Conservation (phyloP, 345 rosid genomes). For the Salix dunnii region DNA sequence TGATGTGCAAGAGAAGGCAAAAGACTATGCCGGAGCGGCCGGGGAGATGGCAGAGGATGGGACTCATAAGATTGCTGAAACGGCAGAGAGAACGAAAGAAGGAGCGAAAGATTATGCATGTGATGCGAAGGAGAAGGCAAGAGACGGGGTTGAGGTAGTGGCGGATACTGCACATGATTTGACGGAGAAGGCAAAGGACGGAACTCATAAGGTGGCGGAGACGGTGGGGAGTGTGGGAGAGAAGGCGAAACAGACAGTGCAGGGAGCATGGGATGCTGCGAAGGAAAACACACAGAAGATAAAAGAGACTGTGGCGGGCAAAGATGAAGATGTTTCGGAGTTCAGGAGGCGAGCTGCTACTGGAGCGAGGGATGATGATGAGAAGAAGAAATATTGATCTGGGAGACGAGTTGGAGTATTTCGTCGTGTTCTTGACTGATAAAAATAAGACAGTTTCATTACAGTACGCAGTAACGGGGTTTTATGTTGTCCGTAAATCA, state of each 20-base stretch:
- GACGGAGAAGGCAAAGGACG: conserved; percentile 23
- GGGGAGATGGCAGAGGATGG: conserved; percentile 25
- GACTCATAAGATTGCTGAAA: conserved; percentile 25
- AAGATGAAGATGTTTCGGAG: conserved; percentile 20
- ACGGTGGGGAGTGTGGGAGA: conserved; percentile 25
- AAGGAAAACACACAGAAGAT: conserved; percentile 38
- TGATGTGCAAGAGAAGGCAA: conserved; percentile 18
- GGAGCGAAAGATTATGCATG: conserved; percentile 9
- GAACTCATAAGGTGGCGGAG: not conserved
- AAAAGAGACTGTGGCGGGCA: conserved; percentile 41
- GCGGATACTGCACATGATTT: conserved; percentile 5
- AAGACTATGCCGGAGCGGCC: not conserved
- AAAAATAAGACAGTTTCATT: not conserved
- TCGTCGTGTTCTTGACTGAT: not conserved
- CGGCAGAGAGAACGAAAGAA: conserved; percentile 20
- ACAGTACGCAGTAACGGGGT: not conserved
- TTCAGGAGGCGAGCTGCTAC: not conserved
- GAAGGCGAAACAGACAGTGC: conserved; percentile 31
- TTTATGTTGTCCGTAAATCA: not conserved
- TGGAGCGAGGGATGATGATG: not conserved
- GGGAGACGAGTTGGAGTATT: not conserved
- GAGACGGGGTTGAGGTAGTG: conserved; percentile 12
- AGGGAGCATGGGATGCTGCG: conserved; percentile 30
- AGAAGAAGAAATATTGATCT: not conserved
- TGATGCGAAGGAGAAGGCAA: conserved; percentile 22